These are phyloP conservation scores for Populus hybrid DNA, from an alignment of 441 rosid genomes.

Conservation along the genomic window DNA sequence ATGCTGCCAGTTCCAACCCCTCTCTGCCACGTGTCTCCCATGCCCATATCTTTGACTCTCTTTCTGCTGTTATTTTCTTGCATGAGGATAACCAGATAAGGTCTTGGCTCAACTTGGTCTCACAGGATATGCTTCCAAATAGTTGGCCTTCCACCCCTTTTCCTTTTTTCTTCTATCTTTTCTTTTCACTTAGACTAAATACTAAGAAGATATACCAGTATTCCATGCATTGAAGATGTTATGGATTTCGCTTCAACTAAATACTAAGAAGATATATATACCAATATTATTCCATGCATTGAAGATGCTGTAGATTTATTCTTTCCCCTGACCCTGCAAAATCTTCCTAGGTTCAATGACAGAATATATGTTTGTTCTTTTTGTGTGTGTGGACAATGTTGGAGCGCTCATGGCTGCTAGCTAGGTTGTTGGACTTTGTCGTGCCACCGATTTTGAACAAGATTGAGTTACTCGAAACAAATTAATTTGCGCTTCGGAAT, in stretches of 20 bases:
- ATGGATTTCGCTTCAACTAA: background rate
- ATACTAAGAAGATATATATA: background rate
- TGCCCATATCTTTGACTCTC: conserved; percentile 24
- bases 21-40: conserved; percentile 26
- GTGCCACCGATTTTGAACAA: background rate
- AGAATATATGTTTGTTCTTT: conserved; percentile 26
- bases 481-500: background rate
- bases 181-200: background rate
- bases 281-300: background rate
- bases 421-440: background rate
- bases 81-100: conserved; percentile 29
- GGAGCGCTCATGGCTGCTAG: background rate
- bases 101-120: conserved; percentile 28
- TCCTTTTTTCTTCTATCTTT: background rate
- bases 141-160: conserved; percentile 8
- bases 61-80: background rate
- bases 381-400: background rate
- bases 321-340: conserved; percentile 2
- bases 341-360: conserved; percentile 29
- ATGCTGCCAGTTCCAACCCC: conserved; percentile 26
- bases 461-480: background rate
- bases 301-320: too few relatives aligned
- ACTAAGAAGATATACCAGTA: conserved; percentile 7
- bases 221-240: conserved; percentile 21
- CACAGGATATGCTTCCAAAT: conserved; percentile 15